Evolutionary conservation across 2,329 filamentous ascomycete genomes (phyloP), one percentile per base, ranked within the genome.

Genomic region (Fusarium sp.): DNA sequence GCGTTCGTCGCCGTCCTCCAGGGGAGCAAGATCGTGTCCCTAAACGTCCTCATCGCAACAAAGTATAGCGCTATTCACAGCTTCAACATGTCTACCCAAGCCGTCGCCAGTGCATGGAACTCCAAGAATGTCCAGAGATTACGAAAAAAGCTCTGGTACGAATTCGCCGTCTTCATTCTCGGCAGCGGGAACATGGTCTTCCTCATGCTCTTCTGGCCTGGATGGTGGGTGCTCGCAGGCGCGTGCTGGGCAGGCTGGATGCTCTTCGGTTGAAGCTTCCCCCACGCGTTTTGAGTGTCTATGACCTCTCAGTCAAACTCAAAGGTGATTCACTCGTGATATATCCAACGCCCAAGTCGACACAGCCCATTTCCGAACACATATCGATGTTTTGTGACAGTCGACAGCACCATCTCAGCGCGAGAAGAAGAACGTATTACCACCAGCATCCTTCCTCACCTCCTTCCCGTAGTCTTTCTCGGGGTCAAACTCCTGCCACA

Each of bases 401-500:
- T 62, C 60, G 59, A 62, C 56, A 56, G 44, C 47, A 61, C 17
- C 20, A 54, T 60, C 44, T 83, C 81, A 84, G 49, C 80, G 80
- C 36, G 89, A 88, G 81, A 95, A 96, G 87, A 99, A 99, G 82
- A 98, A 98, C 0, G 94, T 91, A 83, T 99, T 99, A 18, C 96
- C 96, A 63, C 94, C 92, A 18, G 89, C 89, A 83, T 99, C 96
- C 79, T 94, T 93, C 77, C 94, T 90, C 44, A 95, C 89, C 75
- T 94, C 90, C 73, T 87, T 88, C 79, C 90, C 89, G 84, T 97
- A 97, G 78, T 98, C 93, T 82, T 93, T 94, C 70, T 94, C 94
- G 1, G 95, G 93, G 75, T 98, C 95, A 81, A 97, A 99, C 72
- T 97, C 93, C 77, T 95, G 94, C 96, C 96, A 99, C 52, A 96